Conservation (phyloP, 23 red algal species). For the Gracilaria domingensis region DNA sequence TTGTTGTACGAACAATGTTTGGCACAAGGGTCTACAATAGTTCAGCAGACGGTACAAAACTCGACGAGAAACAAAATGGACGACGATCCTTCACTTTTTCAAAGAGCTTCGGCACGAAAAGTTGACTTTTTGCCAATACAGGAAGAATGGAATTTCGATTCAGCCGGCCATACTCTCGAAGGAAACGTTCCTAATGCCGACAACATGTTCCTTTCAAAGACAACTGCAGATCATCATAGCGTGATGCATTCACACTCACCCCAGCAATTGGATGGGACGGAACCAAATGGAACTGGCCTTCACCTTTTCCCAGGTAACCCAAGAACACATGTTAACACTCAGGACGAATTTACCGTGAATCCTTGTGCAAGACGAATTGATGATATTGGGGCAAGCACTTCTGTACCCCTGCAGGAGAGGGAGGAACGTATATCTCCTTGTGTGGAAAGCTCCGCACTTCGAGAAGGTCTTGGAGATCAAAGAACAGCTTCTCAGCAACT, state of each 20-base stretch:
- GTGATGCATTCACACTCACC: neutral
- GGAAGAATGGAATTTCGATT: neutral
- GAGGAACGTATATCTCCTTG: neutral
- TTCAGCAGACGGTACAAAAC: neutral
- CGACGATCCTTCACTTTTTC: neutral
- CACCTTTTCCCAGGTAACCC: neutral
- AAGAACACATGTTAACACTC: neutral
- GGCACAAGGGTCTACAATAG: conserved; percentile 1
- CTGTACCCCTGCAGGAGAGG: neutral
- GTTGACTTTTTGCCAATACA: neutral
- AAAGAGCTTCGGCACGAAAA: neutral
- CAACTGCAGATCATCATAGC: neutral
- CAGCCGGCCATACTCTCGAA: neutral
- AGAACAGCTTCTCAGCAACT: neutral
- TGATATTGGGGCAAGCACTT: neutral
- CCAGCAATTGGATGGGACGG: neutral
- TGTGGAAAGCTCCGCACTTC: neutral
- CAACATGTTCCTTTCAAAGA: neutral
- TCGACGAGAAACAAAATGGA: neutral
- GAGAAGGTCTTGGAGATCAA: neutral
- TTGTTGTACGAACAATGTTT: neutral
- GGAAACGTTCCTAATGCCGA: neutral
- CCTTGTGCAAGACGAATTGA: neutral
- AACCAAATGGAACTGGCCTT: neutral
- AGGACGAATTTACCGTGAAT: neutral